Base-by-base conservation (phyloP, 2,329 filamentous ascomycete genomes). In the Coleophoma cylindrospora region DNA sequence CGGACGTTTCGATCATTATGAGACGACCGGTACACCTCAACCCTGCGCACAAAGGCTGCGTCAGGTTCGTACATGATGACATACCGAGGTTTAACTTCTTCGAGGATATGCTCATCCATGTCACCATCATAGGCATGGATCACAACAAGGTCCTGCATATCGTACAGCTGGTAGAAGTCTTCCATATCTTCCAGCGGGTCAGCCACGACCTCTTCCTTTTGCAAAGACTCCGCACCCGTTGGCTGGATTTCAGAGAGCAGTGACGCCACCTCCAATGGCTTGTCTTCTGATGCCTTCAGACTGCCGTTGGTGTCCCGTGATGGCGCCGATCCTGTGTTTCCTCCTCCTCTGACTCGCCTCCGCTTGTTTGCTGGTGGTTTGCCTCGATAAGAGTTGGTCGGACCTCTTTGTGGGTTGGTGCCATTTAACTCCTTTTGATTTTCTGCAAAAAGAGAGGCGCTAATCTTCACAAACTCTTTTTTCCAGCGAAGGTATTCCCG, bases 51-150 rank as follows among this genome's bases (percentile, higher is more conserved):
- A 67, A 99, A 99, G 3, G 92, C 85, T 3, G 92, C 84, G 57
- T 97, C 91, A 1, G 94, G 92, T 66, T 97, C 94, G 68, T 96
- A 99, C 94, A 99, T 97, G 71, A 99, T 87, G 52, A 99, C 90
- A 68, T 96, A 96, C 53, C 89, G 84, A 34, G 94, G 94, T 63
- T 89, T 91, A 51, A 94, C 78, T 69, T 99, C 94, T 66, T 99
- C 92, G 1, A 99, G 79, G n/a, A 97, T 79, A 66, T 95, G 89
- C 65, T 97, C 94, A 66, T 99, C 94, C 73, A 92, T 87, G 65
- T 97, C 94, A 11, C 91, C 91, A 52, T 96, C 91, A 66, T 96
- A 99, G 1, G 94, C 87, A 66, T 97, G 94, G 15, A 97, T 77
- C 38, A 96, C 83, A 12, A 97, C 78, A 17, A 97, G 74, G 57